Percentiles rank a stretch among this genome's conserved stretches.
Evolutionary conservation across 805 yeast species (phyloP).

Genomic region (Candida sanyiensis): DNA sequence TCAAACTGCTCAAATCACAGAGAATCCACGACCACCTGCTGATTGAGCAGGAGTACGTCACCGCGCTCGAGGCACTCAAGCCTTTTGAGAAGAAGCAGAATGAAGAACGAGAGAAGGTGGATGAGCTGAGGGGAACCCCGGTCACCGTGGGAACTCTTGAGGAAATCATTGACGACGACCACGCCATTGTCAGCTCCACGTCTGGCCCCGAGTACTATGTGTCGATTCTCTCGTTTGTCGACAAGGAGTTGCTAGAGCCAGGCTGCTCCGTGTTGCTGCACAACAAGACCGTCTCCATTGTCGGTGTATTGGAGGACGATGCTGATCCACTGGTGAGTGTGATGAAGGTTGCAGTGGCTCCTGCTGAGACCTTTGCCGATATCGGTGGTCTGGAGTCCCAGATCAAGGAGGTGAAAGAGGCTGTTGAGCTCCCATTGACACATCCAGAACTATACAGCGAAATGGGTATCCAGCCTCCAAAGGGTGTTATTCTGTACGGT

Average conservation of each 20-base stretch:
- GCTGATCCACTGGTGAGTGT: slow-evolving; percentile 97
- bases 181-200: slow-evolving; percentile 93
- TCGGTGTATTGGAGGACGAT: slow-evolving; percentile 98
- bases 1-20: slow-evolving; percentile 86
- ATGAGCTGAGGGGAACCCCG: slow-evolving; percentile 93
- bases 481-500: slow-evolving; percentile 95
- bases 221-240: slow-evolving; percentile 92
- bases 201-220: slow-evolving; percentile 98
- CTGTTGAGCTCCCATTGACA: slow-evolving; percentile 91
- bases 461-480: slow-evolving; percentile 98
- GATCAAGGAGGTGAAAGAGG: slow-evolving; percentile 96
- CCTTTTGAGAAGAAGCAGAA: slow-evolving; percentile 96
- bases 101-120: slow-evolving; percentile 92
- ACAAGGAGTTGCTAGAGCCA: slow-evolving; percentile 91
- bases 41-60: slow-evolving; percentile 92
- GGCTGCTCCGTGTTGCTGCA: slow-evolving; percentile 94
- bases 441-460: slow-evolving; percentile 97
- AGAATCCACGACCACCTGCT: slow-evolving; percentile 93
- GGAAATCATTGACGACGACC: slow-evolving; percentile 97
- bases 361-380: slow-evolving; percentile 93
- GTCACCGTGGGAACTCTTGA: slow-evolving; percentile 95
- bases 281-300: slow-evolving; percentile 91
- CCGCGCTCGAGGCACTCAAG: slow-evolving; percentile 89
- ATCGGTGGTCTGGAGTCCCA: slow-evolving; percentile 95
- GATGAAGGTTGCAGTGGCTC: slow-evolving; percentile 97